Evolutionary conservation across 73 alveolate species (phyloP).

Genomic region (Blepharisma stoltei): DNA sequence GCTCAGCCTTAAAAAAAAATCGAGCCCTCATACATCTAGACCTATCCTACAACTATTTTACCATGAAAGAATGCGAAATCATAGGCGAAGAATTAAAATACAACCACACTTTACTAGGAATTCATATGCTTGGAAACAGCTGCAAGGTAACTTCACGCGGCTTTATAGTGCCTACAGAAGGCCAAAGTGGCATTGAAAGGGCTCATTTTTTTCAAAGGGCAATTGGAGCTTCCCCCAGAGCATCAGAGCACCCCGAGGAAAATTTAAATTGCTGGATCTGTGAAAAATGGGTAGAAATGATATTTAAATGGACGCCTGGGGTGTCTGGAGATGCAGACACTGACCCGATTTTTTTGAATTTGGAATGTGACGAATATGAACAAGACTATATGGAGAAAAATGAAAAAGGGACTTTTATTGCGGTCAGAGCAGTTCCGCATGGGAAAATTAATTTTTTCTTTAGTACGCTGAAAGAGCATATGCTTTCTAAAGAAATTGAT

Average conservation of each 20-base stretch:
- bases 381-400: not conserved
- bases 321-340: not conserved
- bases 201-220: not conserved
- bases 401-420: not conserved
- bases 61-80: slow-evolving; percentile 42
- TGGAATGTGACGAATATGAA: slow-evolving; percentile 25
- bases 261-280: slow-evolving; percentile 3
- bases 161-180: slow-evolving; percentile 46
- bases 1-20: slow-evolving; percentile 41
- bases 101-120: slow-evolving; percentile 73
- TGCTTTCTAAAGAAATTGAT: not conserved
- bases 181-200: not conserved
- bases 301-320: not conserved
- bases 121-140: slow-evolving; percentile 82
- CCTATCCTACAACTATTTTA: slow-evolving; percentile 64
- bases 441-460: not conserved
- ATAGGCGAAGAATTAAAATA: slow-evolving; percentile 59
- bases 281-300: slow-evolving; percentile 8
- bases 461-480: not conserved
- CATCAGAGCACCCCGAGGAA: not conserved
- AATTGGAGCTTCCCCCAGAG: not conserved
- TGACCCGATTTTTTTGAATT: slow-evolving; percentile 7
- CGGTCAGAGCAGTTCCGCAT: not conserved
- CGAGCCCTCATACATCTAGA: slow-evolving; percentile 72
- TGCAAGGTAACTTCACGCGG: slow-evolving; percentile 75